Conservation (phyloP, 495 filamentous ascomycete species). For the Penicillium angulare region DNA sequence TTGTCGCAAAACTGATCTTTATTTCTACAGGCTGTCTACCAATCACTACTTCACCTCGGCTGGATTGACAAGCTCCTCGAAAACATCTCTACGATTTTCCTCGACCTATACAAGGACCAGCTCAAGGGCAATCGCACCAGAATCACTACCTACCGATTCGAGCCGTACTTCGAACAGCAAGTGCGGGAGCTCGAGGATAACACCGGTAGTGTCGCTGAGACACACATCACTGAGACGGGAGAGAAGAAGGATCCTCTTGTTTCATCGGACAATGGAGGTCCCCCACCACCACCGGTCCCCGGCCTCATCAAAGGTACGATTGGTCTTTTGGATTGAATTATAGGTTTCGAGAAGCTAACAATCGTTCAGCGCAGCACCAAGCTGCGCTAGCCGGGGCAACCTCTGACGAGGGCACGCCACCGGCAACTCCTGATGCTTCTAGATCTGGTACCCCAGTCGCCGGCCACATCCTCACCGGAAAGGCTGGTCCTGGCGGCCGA, state of each 20-base stretch:
- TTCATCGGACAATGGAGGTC: constrained; percentile 48
- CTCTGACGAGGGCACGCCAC: constrained; percentile 57
- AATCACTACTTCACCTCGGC: constrained; percentile 87
- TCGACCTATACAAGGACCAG: constrained; percentile 83
- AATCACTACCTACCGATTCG: constrained; percentile 73
- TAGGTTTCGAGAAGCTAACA: constrained; percentile 31
- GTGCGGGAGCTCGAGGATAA: constrained; percentile 75
- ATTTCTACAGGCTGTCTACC: constrained; percentile 80
- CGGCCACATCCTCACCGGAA: constrained; percentile 66
- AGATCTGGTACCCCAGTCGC: constrained; percentile 72
- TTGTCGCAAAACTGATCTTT: constrained; percentile 18
- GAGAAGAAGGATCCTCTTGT: constrained; percentile 46
- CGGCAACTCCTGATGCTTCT: constrained; percentile 72
- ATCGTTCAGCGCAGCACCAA: constrained; percentile 41
- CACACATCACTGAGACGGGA: constrained; percentile 24
- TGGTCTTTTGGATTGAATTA: constrained; percentile 1
- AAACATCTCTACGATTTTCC: constrained; percentile 87
- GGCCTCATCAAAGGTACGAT: constrained; percentile 50
- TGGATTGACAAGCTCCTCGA: constrained; percentile 98
- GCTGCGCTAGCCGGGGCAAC: constrained; percentile 46
- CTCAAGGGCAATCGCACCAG: constrained; percentile 77
- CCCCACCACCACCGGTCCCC: constrained; percentile 56
- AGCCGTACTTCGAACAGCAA: constrained; percentile 92
- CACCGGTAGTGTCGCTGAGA: constrained; percentile 35
- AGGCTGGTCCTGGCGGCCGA: constrained; percentile 66